Evolutionary conservation across 257 asterid species (phyloP).

Genomic region (Pogostemon cablin): DNA sequence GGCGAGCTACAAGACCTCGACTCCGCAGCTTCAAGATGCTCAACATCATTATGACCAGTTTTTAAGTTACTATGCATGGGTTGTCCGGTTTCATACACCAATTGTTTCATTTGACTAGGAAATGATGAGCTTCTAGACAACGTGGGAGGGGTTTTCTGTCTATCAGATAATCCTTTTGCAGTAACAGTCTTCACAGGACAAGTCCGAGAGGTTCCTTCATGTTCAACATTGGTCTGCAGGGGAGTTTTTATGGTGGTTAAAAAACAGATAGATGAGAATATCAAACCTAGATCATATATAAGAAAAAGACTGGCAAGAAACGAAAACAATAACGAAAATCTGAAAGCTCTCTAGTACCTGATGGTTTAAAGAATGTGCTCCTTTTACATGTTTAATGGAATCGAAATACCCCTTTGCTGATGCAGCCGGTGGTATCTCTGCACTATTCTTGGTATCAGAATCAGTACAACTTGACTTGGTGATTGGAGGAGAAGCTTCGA

Average conservation of each 20-base stretch:
- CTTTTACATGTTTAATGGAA: constrained; percentile 44
- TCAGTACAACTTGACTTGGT: constrained; percentile 26
- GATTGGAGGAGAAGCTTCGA: constrained; percentile 53
- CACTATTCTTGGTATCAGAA: constrained; percentile 36
- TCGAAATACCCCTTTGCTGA: no score
- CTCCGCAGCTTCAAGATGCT: constrained; percentile 37
- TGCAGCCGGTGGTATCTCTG: constrained; percentile 31
- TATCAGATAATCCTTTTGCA: constrained; percentile 47
- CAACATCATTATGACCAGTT: constrained; percentile 38
- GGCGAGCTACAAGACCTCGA: constrained; percentile 35
- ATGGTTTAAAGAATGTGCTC: constrained; percentile 56
- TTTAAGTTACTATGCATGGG: constrained; percentile 35
- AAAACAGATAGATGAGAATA: constrained; percentile 34
- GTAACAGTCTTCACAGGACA: constrained; percentile 45
- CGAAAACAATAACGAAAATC: neutral
- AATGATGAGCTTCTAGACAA: constrained; percentile 43
- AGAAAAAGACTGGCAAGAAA: neutral
- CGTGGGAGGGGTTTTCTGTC: no score
- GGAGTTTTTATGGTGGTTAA: constrained; percentile 58
- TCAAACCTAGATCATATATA: neutral
- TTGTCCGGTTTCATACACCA: constrained; percentile 43
- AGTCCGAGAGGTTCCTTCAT: constrained; percentile 53
- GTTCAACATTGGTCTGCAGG: constrained; percentile 57
- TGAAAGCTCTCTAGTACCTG: constrained; percentile 50
- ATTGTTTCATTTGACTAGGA: constrained; percentile 49